A percentile compares a stretch with the other conserved stretches of the same genome.
Evolutionary conservation across 768 basidiomycete species (phyloP).

Genomic region (Hypholoma fasciculare): DNA sequence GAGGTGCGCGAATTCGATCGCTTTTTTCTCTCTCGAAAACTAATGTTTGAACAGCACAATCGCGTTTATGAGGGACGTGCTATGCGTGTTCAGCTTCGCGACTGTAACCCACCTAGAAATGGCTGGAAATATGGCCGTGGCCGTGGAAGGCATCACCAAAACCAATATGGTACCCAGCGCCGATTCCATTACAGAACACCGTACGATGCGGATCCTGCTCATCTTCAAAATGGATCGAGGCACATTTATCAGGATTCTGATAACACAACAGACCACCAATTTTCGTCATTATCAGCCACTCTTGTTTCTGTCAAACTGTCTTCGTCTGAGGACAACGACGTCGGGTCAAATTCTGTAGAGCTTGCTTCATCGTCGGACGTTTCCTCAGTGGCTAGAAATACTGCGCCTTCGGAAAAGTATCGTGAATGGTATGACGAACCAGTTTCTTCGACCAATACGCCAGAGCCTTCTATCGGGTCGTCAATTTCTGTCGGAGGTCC

Average conservation of each 20-base stretch:
- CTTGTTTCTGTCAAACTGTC: slow-evolving; percentile 5
- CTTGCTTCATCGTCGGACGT: slow-evolving; percentile 5
- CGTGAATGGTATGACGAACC: slow-evolving; percentile 47
- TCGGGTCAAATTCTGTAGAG: not conserved
- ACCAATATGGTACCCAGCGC: slow-evolving; percentile 25
- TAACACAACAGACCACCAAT: slow-evolving; percentile 2
- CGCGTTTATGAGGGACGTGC: slow-evolving; percentile 66
- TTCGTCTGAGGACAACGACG: not conserved
- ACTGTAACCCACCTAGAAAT: slow-evolving; percentile 59
- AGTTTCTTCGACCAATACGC: slow-evolving; percentile 34
- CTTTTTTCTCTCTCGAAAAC: not conserved
- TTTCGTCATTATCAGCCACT: slow-evolving; percentile 7
- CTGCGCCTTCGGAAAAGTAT: slow-evolving; percentile 30
- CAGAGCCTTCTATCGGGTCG: slow-evolving; percentile 31
- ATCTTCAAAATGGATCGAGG: not conserved
- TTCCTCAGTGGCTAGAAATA: slow-evolving; percentile 4
- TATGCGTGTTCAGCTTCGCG: slow-evolving; percentile 75
- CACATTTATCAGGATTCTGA: not conserved
- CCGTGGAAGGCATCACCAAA: slow-evolving; percentile 39
- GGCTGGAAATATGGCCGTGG: slow-evolving; percentile 46
- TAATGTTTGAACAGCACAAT: slow-evolving; percentile 53
- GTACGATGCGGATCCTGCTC: slow-evolving; percentile 1
- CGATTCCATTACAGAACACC: slow-evolving; percentile 19
- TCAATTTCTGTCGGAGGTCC: slow-evolving; percentile 26
- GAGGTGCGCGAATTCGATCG: slow-evolving; percentile 45